Conservation (phyloP, 495 filamentous ascomycete genomes). For the Lophiotrema nucula region DNA sequence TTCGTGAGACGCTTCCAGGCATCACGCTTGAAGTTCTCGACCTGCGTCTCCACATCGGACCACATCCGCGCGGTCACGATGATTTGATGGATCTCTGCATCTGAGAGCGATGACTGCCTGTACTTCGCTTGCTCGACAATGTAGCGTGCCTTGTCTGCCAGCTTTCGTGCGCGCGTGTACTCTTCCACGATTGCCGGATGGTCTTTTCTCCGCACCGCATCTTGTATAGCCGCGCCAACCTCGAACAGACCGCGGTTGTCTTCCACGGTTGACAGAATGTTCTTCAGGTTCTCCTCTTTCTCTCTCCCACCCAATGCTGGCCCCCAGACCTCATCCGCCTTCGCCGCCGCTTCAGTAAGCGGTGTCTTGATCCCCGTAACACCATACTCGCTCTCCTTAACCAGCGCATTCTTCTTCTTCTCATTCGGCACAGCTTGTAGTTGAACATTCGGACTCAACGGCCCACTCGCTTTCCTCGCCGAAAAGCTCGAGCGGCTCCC, state of each 20-base stretch:
- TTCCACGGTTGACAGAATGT: constrained; percentile 69
- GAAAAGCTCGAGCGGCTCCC: constrained; percentile 65
- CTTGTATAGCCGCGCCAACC: constrained; percentile 70
- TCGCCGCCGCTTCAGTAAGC: constrained; percentile 81
- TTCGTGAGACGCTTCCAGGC: constrained; percentile 70
- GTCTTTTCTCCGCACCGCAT: constrained; percentile 84
- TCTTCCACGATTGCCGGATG: constrained; percentile 84
- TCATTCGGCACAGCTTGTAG: constrained; percentile 42
- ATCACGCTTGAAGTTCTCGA: constrained; percentile 81
- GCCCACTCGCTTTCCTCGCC: constrained; percentile 52
- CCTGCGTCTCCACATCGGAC: constrained; percentile 81
- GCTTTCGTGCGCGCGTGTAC: constrained; percentile 72
- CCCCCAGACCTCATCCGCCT: constrained; percentile 96
- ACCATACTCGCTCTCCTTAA: constrained; percentile 93
- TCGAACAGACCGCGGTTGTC: constrained; percentile 77
- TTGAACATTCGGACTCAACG: constrained; percentile 34
- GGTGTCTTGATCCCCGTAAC: constrained; percentile 85
- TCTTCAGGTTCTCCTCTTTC: constrained; percentile 79
- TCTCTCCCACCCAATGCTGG: constrained; percentile 91
- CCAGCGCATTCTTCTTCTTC: constrained; percentile 80
- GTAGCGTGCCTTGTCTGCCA: constrained; percentile 69
- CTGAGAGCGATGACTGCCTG: constrained; percentile 53
- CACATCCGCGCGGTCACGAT: constrained; percentile 91
- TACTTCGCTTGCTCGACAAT: constrained; percentile 55
- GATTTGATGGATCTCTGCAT: constrained; percentile 78